Evolutionary conservation across 176 grass and related monocot species (phyloP).

Genomic region (Raddia distichophylla): DNA sequence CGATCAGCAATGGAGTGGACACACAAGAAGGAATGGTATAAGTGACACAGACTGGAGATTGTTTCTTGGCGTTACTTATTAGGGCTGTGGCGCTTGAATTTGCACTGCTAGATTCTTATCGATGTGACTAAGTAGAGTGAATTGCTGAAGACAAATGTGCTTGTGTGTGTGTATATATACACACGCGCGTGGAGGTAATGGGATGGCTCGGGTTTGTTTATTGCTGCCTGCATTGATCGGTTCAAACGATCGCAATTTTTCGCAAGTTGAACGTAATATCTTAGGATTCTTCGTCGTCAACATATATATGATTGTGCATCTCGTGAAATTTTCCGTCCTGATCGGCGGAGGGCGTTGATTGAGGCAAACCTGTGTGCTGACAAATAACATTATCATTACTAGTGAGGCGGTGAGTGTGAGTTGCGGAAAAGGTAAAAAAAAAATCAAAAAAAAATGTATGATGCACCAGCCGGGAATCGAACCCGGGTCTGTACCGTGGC

Average conservation of each 20-base stretch:
- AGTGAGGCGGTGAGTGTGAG: too few relatives aligned
- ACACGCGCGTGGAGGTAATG: background rate
- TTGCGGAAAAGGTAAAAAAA: too few relatives aligned
- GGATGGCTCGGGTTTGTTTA: background rate
- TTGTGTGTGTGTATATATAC: background rate
- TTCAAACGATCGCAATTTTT: background rate
- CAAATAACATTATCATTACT: too few relatives aligned
- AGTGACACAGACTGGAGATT: background rate
- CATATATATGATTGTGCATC: background rate
- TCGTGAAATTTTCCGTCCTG: background rate
- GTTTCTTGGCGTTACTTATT: background rate
- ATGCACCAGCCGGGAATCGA: constrained; percentile 62
- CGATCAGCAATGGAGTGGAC: background rate
- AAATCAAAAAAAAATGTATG: too few relatives aligned
- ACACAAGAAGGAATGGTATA: background rate
- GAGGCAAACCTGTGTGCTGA: background rate
- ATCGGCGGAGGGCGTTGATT: background rate
- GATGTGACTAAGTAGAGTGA: background rate
- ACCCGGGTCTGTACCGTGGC: constrained; percentile 76
- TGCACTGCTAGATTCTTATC: background rate
- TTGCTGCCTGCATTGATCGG: background rate
- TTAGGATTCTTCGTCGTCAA: background rate
- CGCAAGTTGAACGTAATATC: background rate
- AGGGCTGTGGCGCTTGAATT: background rate
- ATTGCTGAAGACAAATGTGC: background rate